These are phyloP conservation scores for Solanum microdontum DNA, from an alignment of 257 asterid species.

Conservation along the genomic window DNA sequence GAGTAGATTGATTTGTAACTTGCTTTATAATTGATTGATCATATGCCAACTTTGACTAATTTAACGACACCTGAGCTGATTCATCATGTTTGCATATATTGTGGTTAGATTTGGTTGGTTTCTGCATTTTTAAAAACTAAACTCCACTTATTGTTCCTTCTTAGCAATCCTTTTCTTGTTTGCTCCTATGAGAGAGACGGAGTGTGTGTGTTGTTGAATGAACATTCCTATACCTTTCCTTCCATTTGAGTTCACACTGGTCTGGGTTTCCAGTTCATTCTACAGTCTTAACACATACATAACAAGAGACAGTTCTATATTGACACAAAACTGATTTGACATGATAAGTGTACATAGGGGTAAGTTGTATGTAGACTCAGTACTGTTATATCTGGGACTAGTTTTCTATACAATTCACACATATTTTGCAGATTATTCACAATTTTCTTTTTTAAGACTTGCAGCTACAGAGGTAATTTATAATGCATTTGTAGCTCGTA, in stretches of 20 bases:
- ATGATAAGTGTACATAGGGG: background rate
- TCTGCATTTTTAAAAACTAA: background rate
- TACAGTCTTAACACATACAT: background rate
- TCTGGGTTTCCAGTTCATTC: background rate
- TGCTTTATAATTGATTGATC: background rate
- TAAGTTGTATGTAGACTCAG: background rate
- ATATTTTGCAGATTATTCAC: background rate
- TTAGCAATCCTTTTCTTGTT: background rate
- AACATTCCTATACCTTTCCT: background rate
- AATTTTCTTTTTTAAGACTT: background rate
- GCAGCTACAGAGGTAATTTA: background rate
- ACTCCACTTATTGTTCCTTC: background rate
- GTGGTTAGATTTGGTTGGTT: background rate
- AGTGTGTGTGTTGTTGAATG: background rate
- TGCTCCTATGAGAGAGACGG: background rate
- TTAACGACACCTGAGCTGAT: background rate
- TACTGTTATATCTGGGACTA: background rate
- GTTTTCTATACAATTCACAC: background rate
- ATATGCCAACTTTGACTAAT: background rate
- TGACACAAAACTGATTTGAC: background rate
- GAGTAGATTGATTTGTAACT: too few relatives aligned
- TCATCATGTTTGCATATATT: background rate
- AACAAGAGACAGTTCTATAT: background rate
- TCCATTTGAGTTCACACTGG: background rate
- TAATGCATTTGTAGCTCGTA: background rate